Base-by-base conservation (phyloP, 75 land plant genomes). In the Adiantum capillusveneris region DNA sequence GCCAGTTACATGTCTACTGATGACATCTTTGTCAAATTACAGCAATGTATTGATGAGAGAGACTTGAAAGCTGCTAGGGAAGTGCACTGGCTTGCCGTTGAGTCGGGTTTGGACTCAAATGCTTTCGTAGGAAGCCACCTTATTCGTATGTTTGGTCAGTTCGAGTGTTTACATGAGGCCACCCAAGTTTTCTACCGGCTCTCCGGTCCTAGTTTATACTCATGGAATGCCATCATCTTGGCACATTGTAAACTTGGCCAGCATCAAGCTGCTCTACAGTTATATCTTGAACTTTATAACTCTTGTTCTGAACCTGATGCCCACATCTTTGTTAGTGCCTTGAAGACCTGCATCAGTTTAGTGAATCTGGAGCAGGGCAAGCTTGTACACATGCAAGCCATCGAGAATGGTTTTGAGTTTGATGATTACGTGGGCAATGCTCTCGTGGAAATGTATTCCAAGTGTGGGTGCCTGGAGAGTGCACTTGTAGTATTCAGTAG, bases 151-250 rank as follows among this genome's bases (percentile, higher is more conserved):
- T 77, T 71, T 56, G 74, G 75, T 11, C 31, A 25, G 25, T 77
- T 69, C 34, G 65, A 59, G 0, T 7, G 24, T 39, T 21, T 67
- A 45, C 1, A 11, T 6, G 62, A 44, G 20, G 66, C 76, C 36
- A 56, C 29, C 0, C 1, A 26, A 12, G 29, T 63, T 14, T 74
- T 74, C 34, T 44, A 44, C 25, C 0, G 29, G 14, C 25, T 68
- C 14, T 24, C 44, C 18, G 31, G 41, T 0, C 69, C 69, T n/a
- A 79, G 60, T 71, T 53, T 69, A 1, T 79, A 70, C 53, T 14
- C 74, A 17, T 74, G 74, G 74, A 79, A 79, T 67, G 52, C 53
- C n/a, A 79, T 74, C 70, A 74, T 79, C 17, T 53, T 64, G 26
- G 82, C 70, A 11, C 70, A 56, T 34, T 69, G 68, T 25, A 52